Conservation (phyloP, 768 basidiomycete species). For the Fomitopsis pulvina region DNA sequence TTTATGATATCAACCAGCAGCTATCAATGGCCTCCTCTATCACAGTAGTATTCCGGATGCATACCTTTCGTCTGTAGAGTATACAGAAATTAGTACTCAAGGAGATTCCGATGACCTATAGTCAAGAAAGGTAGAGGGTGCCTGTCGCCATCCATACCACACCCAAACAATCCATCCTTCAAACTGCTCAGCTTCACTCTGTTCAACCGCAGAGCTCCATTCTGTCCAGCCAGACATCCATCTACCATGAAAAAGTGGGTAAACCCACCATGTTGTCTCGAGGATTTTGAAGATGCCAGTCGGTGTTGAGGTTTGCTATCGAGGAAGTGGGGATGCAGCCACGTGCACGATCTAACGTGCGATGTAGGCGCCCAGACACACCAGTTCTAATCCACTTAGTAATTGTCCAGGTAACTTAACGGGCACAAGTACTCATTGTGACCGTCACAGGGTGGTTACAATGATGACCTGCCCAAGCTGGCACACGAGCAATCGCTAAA, state of each 20-base stretch:
- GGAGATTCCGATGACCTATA: slow-evolving; percentile 9
- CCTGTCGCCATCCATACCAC: slow-evolving; percentile 28
- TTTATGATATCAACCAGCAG: slow-evolving; percentile 26
- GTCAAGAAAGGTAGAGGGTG: slow-evolving; percentile 9
- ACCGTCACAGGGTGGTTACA: too few species aligned
- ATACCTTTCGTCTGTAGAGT: slow-evolving; percentile 78
- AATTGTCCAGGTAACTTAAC: too few species aligned
- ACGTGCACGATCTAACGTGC: too few species aligned
- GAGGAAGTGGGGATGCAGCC: slow-evolving; percentile 9
- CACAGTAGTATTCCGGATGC: slow-evolving; percentile 22
- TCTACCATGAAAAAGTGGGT: slow-evolving; percentile 10
- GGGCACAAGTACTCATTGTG: too few species aligned
- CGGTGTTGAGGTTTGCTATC: slow-evolving; percentile 13
- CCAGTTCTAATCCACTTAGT: too few species aligned
- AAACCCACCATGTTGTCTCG: slow-evolving; percentile 42
- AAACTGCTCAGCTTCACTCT: slow-evolving; percentile 17
- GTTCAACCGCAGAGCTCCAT: slow-evolving; percentile 11
- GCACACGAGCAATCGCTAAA: too few species aligned
- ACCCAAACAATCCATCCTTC: slow-evolving; percentile 27
- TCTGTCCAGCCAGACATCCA: slow-evolving; percentile 1
- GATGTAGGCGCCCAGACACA: too few species aligned
- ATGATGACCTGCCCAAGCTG: too few species aligned
- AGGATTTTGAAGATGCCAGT: slow-evolving; percentile 24
- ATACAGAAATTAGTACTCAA: slow-evolving; percentile 12
- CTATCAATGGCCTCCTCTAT: slow-evolving; percentile 7